Evolutionary conservation across 108 stramenopile species (phyloP).

Genomic region (Nannochloropsis salina): DNA sequence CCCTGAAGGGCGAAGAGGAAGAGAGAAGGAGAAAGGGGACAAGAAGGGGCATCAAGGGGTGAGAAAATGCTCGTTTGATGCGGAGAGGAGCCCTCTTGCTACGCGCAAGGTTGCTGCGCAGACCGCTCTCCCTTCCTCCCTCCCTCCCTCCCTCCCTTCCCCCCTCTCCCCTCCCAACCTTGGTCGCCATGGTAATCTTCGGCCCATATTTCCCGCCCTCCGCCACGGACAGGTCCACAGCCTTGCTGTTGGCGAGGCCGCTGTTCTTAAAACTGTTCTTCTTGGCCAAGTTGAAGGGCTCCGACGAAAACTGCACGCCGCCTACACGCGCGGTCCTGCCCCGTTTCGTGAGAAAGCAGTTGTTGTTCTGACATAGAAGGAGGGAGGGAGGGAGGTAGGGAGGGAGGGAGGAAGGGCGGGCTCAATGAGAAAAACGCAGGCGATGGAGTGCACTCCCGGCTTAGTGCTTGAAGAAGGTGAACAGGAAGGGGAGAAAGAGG

Average conservation of each 20-base stretch:
- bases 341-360: constrained; percentile 21
- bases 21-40: no score
- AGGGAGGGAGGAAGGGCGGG: not conserved
- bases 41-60: not conserved
- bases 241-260: constrained; percentile 24
- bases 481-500: no score
- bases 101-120: not conserved
- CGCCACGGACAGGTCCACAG: constrained; percentile 20
- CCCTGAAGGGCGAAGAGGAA: not conserved
- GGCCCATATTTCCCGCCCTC: not conserved
- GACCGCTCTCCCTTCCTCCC: not conserved
- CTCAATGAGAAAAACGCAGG: no score
- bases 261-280: constrained; percentile 20
- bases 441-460: no score
- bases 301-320: not conserved
- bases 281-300: constrained; percentile 15
- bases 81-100: not conserved
- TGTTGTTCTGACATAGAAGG: constrained; percentile 15
- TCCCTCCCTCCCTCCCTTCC: not conserved
- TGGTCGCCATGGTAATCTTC: not conserved
- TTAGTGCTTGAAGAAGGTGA: no score
- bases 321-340: constrained; percentile 18
- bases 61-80: no score
- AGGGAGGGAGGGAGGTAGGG: not conserved
- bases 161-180: not conserved